Conservation (phyloP, 352 stramenopile genomes). For the Globisporangium parvum region DNA sequence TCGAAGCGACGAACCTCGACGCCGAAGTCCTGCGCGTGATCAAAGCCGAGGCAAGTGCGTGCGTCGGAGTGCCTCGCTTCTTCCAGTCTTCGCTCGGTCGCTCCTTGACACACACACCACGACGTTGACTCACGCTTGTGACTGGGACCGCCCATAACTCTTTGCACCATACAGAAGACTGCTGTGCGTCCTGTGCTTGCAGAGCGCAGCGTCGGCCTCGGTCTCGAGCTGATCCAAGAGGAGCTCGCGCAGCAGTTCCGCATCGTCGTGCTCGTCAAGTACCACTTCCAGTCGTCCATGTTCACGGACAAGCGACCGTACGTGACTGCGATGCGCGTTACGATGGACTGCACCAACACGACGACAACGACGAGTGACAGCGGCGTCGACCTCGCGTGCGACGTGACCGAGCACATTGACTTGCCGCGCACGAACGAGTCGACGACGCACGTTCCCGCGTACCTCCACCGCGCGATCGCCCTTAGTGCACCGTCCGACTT, state of each 20-base stretch:
- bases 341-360: conserved; percentile 51
- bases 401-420: conserved; percentile 54
- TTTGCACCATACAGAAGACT: conserved; percentile 21
- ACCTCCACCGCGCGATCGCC: conserved; percentile 41
- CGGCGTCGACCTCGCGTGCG: conserved; percentile 25
- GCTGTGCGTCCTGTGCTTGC: conserved; percentile 28
- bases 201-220: conserved; percentile 30
- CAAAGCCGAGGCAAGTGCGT: conserved; percentile 27
- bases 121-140: too few relatives aligned
- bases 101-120: too few relatives aligned
- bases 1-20: conserved; percentile 32
- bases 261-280: conserved; percentile 50
- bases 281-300: conserved; percentile 55
- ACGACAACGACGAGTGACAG: conserved; percentile 7
- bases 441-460: conserved; percentile 21
- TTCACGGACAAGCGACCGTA: conserved; percentile 43
- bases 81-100: not conserved
- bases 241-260: conserved; percentile 36
- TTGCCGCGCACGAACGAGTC: conserved; percentile 44
- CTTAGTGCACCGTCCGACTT: conserved; percentile 26
- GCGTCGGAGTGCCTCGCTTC: not conserved
- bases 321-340: conserved; percentile 45
- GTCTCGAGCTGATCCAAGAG: conserved; percentile 33
- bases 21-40: conserved; percentile 40
- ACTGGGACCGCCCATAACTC: not conserved